These are phyloP conservation scores for Colletotrichum chrysophilum DNA, from an alignment of 2,329 filamentous ascomycete species.

Conservation along the genomic window DNA sequence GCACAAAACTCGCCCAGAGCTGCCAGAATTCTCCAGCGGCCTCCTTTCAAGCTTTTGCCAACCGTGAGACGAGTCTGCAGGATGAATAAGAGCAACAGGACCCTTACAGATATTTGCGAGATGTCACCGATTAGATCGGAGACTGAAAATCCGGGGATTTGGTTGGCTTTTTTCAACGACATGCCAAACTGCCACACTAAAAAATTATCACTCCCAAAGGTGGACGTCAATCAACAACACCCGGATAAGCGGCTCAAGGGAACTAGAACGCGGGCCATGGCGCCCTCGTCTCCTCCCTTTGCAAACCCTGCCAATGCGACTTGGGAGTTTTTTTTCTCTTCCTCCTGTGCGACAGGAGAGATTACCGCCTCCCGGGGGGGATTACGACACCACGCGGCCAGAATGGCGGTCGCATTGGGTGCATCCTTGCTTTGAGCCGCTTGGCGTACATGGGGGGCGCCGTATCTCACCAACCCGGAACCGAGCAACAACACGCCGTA, in stretches of 20 bases:
- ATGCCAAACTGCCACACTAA: background rate
- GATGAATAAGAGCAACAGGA: background rate
- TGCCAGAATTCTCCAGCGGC: background rate
- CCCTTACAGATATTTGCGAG: background rate
- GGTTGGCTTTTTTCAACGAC: background rate
- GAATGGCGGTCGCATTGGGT: constrained; percentile 3
- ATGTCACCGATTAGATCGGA: constrained; percentile 5
- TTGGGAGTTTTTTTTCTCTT: background rate
- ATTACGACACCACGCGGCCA: constrained; percentile 18
- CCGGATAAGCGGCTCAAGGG: background rate
- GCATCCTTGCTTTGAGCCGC: constrained; percentile 19
- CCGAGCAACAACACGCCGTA: background rate
- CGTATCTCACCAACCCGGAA: background rate
- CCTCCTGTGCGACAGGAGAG: background rate
- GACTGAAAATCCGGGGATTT: constrained; percentile 1
- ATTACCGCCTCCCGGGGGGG: constrained; percentile 6
- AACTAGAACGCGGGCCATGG: background rate
- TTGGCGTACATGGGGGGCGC: constrained; percentile 14
- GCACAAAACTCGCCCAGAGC: constrained; percentile 1
- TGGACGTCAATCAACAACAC: background rate
- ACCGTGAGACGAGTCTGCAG: constrained; percentile 7
- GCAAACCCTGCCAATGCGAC: background rate
- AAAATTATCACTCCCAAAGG: background rate
- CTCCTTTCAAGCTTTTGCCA: constrained; percentile 21
- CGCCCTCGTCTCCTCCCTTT: background rate